Base-by-base conservation (phyloP, 257 asterid species). In the Handroanthus guayacan region DNA sequence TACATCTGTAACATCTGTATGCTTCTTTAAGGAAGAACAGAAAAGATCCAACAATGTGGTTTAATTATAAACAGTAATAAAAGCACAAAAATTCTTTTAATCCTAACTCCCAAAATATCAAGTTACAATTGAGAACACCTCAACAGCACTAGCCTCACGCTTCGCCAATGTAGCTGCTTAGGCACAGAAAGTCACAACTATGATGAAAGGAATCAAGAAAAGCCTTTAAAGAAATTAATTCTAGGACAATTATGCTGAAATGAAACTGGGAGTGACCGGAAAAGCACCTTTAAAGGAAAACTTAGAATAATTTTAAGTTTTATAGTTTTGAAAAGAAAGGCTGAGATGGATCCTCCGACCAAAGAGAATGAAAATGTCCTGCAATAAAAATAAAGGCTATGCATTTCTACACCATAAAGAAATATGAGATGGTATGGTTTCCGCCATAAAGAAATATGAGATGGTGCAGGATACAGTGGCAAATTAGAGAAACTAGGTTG, bases 1-100 rank as follows among this genome's bases (percentile, higher is more conserved):
- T 69, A 93, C 99, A 87, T 93, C 97, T 45, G 89, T 87, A 76
- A 93, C 89, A 89, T 95, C 99, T 95, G 89, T 73, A 66, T 11
- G 69, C 81, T 76, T 74, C 69, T n/a, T 91, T 87, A 89, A 95
- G 92, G 96, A 82, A 75, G 82, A 38, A 77, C 31, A 25, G 45
- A 64, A 74, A 57, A 44, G 63, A 80, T 54, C 8, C 51, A 64
- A 51, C 36, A 74, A 38, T 39, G 75, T 31, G 37, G 61, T 39
- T 54, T 37, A 44, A 71, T 31, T 20, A 69, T 61, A 36, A 76
- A 38, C 48, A n/a, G 39, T 68, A 48, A 64, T 39, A 3, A 71
- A 73, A 57, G 47, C 76, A 70, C 17, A 20, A 75, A 20, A 36
- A 44, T 12, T 25, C 48, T 52, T 37, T 10, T 60, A 17, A 25